Conservation (phyloP, 257 asterid species). For the Salvia miltiorrhiza region DNA sequence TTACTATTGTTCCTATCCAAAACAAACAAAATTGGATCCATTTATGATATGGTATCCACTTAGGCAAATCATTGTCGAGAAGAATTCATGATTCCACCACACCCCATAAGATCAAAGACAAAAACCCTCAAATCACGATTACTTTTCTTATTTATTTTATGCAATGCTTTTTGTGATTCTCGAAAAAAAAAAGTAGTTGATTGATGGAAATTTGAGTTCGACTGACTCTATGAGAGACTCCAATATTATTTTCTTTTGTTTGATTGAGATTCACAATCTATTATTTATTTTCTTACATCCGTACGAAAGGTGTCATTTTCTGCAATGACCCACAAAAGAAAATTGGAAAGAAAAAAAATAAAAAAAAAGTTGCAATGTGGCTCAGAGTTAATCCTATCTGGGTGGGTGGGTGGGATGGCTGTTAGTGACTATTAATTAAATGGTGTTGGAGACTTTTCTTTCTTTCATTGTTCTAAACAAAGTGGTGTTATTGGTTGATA, state of each 20-base stretch:
- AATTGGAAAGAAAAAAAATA: neutral
- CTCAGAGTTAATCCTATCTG: slow-evolving; percentile 12
- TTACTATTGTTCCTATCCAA: neutral
- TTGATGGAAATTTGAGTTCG: slow-evolving; percentile 28
- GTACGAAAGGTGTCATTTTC: slow-evolving; percentile 20
- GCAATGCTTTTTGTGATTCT: neutral
- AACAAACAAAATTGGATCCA: slow-evolving; percentile 18
- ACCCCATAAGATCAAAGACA: slow-evolving; percentile 3
- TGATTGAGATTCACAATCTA: slow-evolving; percentile 27
- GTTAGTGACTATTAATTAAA: slow-evolving; percentile 8
- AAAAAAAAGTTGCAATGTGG: neutral
- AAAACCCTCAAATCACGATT: neutral
- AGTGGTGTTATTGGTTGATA: neutral
- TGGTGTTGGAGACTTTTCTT: neutral
- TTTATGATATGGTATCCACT: slow-evolving; percentile 22
- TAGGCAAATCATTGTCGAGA: slow-evolving; percentile 15
- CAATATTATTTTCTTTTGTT: slow-evolving; percentile 5
- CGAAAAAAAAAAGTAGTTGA: slow-evolving; percentile 2
- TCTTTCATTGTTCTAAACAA: neutral
- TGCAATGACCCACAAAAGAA: neutral
- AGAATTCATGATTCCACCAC: neutral
- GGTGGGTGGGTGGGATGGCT: slow-evolving; percentile 23
- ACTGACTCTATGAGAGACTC: slow-evolving; percentile 7
- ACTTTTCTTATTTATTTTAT: neutral
- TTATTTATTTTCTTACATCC: neutral